Evolutionary conservation across 2,329 filamentous ascomycete genomes (phyloP), one percentile per base, ranked within the genome.

Genomic region (Cladosporium phlei): DNA sequence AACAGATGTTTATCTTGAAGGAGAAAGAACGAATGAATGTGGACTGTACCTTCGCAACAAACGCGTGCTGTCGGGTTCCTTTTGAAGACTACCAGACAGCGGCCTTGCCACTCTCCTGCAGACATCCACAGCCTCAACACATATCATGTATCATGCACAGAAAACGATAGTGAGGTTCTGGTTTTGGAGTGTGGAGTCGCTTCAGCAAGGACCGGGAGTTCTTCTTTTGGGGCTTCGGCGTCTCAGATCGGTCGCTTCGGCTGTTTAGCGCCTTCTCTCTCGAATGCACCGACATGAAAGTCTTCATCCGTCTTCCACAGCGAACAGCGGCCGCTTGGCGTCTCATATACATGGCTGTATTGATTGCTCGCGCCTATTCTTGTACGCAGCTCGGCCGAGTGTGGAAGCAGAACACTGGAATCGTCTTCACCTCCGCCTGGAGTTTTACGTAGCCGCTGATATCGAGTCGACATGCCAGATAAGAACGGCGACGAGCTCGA

Each of bases 331-430:
- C 21, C 21, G 35, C 20, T 27, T 27, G 12, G n/a, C 8, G 35
- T 38, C 35, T 38, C 35, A 27, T 25, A 9, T 24, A 10, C 35
- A 16, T 38, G 21, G 35, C 35, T 38, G n/a, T n/a, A n/a, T n/a
- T n/a, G n/a, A n/a, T n/a, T n/a, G n/a, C n/a, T n/a, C n/a, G n/a
- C n/a, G n/a, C n/a, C n/a, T n/a, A n/a, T n/a, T n/a, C n/a, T n/a
- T n/a, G n/a, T n/a, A n/a, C n/a, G n/a, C n/a, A n/a, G n/a, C n/a
- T n/a, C n/a, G n/a, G n/a, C n/a, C n/a, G n/a, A n/a, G n/a, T n/a
- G n/a, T n/a, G n/a, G n/a, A n/a, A n/a, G n/a, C n/a, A n/a, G n/a
- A n/a, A n/a, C n/a, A n/a, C n/a, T n/a, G n/a, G n/a, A n/a, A n/a
- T n/a, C n/a, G n/a, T n/a, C n/a, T n/a, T n/a, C n/a, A n/a, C n/a